These are phyloP conservation scores for Pleomassaria siparia DNA, from an alignment of 2,329 filamentous ascomycete genomes.

Conservation along the genomic window DNA sequence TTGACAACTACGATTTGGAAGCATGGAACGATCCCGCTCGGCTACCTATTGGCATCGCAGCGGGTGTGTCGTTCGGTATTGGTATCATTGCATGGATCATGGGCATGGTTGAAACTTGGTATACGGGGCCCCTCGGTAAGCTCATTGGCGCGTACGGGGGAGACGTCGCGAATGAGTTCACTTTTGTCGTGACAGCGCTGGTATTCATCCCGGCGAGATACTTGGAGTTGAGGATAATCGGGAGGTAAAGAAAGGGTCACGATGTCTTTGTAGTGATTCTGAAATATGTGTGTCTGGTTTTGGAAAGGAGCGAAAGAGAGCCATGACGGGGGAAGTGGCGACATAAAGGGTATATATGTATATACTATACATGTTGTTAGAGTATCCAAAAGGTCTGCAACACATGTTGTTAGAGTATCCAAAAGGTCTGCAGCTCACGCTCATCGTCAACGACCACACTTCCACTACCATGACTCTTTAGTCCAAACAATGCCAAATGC, in stretches of 20 bases:
- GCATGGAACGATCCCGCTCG: constrained; percentile 49
- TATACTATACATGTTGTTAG: too few species aligned
- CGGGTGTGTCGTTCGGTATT: constrained; percentile 40
- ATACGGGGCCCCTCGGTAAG: constrained; percentile 45
- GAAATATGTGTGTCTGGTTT: too few species aligned
- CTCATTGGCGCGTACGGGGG: constrained; percentile 28
- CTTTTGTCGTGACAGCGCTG: constrained; percentile 22
- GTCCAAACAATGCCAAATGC: too few species aligned
- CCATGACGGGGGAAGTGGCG: too few species aligned
- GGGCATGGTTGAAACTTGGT: constrained; percentile 63
- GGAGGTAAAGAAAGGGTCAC: constrained; percentile 18
- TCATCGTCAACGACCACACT: too few species aligned
- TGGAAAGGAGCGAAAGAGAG: too few species aligned
- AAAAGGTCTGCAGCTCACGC: too few species aligned
- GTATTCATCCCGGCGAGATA: constrained; percentile 30
- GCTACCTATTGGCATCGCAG: constrained; percentile 48
- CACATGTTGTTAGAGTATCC: too few species aligned
- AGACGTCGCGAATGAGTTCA: constrained; percentile 34
- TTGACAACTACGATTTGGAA: constrained; percentile 47
- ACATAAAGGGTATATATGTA: too few species aligned
- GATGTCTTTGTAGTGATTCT: too few species aligned
- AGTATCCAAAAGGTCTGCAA: too few species aligned
- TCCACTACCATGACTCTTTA: too few species aligned
- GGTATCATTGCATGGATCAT: constrained; percentile 52
- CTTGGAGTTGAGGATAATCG: constrained; percentile 29